Evolutionary conservation across 352 stramenopile genomes (phyloP).

Genomic region (Phytophthora megakarya): DNA sequence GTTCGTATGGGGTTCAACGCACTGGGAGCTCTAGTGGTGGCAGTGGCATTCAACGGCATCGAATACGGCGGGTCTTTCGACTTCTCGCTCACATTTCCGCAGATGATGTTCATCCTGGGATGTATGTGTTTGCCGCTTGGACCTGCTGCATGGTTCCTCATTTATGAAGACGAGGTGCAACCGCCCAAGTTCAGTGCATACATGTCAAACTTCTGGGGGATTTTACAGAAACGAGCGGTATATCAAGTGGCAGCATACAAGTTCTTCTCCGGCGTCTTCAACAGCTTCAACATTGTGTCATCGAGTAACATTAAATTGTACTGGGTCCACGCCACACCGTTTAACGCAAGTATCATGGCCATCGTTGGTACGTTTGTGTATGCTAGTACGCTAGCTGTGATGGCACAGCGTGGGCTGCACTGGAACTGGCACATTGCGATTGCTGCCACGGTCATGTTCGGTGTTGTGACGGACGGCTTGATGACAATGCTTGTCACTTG

Average conservation of each 20-base stretch:
- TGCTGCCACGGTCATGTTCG: slow-evolving; percentile 37
- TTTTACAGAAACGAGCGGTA: slow-evolving; percentile 57
- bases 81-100: slow-evolving; percentile 56
- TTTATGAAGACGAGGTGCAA: slow-evolving; percentile 30
- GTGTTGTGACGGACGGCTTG: slow-evolving; percentile 42
- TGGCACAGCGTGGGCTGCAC: slow-evolving; percentile 43
- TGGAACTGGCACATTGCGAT: slow-evolving; percentile 67
- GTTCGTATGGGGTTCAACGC: slow-evolving; percentile 51
- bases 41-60: slow-evolving; percentile 50
- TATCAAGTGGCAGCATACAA: slow-evolving; percentile 64
- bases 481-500: slow-evolving; percentile 58
- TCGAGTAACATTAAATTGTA: slow-evolving; percentile 53
- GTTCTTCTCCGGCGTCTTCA: slow-evolving; percentile 63
- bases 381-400: slow-evolving; percentile 44
- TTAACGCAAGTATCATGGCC: slow-evolving; percentile 55
- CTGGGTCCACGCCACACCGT: slow-evolving; percentile 58
- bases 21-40: slow-evolving; percentile 42
- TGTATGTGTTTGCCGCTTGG: slow-evolving; percentile 39
- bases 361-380: slow-evolving; percentile 55
- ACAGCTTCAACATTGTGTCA: slow-evolving; percentile 60
- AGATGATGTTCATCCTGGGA: slow-evolving; percentile 52
- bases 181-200: slow-evolving; percentile 36
- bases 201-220: slow-evolving; percentile 47
- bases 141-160: slow-evolving; percentile 27
- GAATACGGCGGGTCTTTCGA: slow-evolving; percentile 58